phyloP scores from a whole-genome alignment of 441 rosid species.

The Omphalea diandra region DNA sequence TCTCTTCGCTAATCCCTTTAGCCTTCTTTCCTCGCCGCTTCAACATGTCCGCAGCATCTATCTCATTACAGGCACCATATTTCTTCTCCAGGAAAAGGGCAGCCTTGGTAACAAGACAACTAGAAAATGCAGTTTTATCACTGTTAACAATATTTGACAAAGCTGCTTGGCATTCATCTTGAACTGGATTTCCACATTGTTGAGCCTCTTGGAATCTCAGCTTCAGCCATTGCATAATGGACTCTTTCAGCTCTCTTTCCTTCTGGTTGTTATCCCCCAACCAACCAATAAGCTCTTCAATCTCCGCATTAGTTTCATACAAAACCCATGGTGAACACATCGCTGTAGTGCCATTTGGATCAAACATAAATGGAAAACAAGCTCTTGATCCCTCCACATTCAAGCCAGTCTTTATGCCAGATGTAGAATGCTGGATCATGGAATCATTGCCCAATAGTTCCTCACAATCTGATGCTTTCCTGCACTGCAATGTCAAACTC shows the following conservation, averaged over 20 bases:
- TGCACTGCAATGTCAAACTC: conserved; percentile 52
- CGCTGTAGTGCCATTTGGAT: conserved; percentile 39
- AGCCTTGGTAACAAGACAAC: conserved; percentile 67
- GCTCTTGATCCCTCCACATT: conserved; percentile 55
- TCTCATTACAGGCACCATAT: conserved; percentile 56
- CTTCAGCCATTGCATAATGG: conserved; percentile 63
- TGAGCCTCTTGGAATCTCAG: conserved; percentile 48
- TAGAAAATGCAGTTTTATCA: conserved; percentile 33
- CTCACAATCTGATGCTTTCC: conserved; percentile 24
- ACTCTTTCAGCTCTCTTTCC: conserved; percentile 80
- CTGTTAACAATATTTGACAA: conserved; percentile 21
- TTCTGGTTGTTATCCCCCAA: conserved; percentile 58
- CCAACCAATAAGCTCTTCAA: conserved; percentile 72
- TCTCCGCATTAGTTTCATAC: conserved; percentile 75
- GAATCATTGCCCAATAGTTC: conserved; percentile 14
- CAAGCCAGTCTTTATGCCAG: conserved; percentile 18
- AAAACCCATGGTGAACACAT: conserved; percentile 52
- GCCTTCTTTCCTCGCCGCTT: conserved; percentile 58
- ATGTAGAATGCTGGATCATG: conserved; percentile 26
- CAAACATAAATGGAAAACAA: conserved; percentile 52
- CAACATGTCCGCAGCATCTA: conserved; percentile 37
- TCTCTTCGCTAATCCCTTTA: conserved; percentile 46
- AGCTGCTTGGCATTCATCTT: conserved; percentile 31
- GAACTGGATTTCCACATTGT: conserved; percentile 34
- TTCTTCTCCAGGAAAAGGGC: conserved; percentile 65